Evolutionary conservation across 108 stramenopile genomes (phyloP), one percentile per base, ranked within the genome.

Genomic region (Nitzschia sp.): DNA sequence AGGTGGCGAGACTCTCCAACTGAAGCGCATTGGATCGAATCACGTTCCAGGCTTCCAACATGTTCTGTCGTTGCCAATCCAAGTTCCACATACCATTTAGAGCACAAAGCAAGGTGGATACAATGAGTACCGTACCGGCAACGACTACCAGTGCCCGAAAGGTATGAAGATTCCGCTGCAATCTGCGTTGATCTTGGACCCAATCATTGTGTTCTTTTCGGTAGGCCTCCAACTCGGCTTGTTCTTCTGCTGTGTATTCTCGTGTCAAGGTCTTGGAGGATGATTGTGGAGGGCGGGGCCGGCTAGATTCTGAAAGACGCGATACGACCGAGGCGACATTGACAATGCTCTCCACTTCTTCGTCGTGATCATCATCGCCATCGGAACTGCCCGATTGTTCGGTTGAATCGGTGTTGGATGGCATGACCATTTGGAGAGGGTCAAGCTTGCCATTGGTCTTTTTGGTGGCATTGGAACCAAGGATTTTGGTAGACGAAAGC

Each of bases 21-120:
- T 62, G 43, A 11, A 62, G 17, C 15, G 43, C 43, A 43, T 21
- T 62, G 10, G 41, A 20, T 38, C 43, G 42, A 12, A 58, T 37
- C 11, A 24, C 43, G 17, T 10, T 22, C 61, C 61, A 62, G n/a
- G 61, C 41, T 3, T 44, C n/a, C 5, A 22, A 3, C 42, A 62
- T 62, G n/a, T 19, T 20, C 21, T 62, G 61, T 8, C 43, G 61
- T 6, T 62, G 41, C 61, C 61, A 62, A 44, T 43, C 43, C 43
- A 62, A 46, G 3, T 37, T 39, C 61, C 61, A 62, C n/a, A 39
- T 42, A 14, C 61, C 61, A 12, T 62, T 43, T 8, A 62, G 20
- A 3, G 43, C 61, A 17, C 41, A 37, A 41, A 62, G 37, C 22
- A 62, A 8, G 1, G 61, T 62, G 37, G 20, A 37, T 12, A 62